These are phyloP conservation scores for Irpex sp. DNA, from an alignment of 1,284 basidiomycete genomes.

Conservation along the genomic window DNA sequence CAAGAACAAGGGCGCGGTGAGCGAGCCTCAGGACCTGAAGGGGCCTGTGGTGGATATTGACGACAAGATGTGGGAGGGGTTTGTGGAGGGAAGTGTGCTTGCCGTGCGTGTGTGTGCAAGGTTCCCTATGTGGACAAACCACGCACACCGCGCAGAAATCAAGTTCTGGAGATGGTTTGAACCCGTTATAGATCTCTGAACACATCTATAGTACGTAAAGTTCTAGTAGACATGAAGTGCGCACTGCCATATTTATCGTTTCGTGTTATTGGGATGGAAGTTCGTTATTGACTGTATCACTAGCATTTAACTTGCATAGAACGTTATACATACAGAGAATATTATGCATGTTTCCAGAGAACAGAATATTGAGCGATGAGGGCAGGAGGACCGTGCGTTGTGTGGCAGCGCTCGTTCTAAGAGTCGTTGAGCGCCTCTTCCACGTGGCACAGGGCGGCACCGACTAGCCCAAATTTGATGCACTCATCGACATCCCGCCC, in stretches of 20 bases:
- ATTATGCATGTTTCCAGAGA: no score
- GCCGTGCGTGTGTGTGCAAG: neutral
- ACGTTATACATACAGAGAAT: no score
- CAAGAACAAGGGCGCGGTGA: neutral
- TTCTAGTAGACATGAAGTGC: neutral
- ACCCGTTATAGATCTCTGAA: neutral
- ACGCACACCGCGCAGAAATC: neutral
- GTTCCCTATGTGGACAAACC: neutral
- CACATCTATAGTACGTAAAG: neutral
- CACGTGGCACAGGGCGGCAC: slow-evolving; percentile 8
- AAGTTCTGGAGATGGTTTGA: neutral
- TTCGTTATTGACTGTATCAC: no score
- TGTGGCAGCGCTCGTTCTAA: no score
- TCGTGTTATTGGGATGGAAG: no score
- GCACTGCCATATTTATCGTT: no score
- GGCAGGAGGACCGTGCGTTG: no score
- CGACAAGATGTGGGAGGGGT: neutral
- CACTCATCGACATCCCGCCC: slow-evolving; percentile 10
- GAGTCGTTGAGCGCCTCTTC: neutral
- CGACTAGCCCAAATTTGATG: neutral
- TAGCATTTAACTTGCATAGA: no score
- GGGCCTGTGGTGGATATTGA: neutral
- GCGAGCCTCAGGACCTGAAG: neutral
- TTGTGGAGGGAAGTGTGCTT: neutral
- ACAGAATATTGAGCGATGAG: no score